Evolutionary conservation across 1,284 basidiomycete species (phyloP).

Genomic region (Tremellales sp.): DNA sequence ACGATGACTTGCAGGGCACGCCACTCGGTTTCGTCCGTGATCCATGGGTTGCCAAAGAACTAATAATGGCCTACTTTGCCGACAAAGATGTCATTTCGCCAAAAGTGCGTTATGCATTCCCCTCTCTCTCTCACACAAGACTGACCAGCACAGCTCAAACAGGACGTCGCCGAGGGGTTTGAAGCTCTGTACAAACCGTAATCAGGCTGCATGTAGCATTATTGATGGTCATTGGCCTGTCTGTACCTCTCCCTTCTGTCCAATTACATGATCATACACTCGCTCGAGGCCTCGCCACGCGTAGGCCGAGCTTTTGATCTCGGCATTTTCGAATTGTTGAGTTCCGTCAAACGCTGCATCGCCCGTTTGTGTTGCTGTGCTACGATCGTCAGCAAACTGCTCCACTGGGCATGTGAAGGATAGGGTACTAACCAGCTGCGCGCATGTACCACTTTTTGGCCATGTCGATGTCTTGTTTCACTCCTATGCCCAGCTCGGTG

Average conservation of each 20-base stretch:
- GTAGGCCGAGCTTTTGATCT: conserved; percentile 68
- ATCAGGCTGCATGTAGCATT: not conserved
- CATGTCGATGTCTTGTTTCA: conserved; percentile 91
- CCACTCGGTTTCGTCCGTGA: conserved; percentile 44
- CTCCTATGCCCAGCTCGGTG: conserved; percentile 94
- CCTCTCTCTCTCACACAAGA: not conserved
- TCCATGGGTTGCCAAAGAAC: conserved; percentile 43
- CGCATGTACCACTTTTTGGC: conserved; percentile 99
- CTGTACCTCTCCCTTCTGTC: not conserved
- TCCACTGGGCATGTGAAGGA: not conserved
- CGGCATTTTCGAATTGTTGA: conserved; percentile 46
- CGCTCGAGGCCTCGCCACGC: conserved; percentile 82
- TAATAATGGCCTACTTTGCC: conserved; percentile 50
- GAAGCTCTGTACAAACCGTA: conserved; percentile 9
- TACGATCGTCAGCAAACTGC: conserved; percentile 7
- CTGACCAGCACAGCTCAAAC: conserved; percentile 26
- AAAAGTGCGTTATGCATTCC: conserved; percentile 28
- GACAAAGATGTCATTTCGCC: conserved; percentile 46
- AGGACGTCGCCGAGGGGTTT: conserved; percentile 31
- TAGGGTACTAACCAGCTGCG: conserved; percentile 69
- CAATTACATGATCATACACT: conserved; percentile 72
- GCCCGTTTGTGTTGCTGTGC: conserved; percentile 46
- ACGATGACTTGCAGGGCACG: conserved; percentile 33
- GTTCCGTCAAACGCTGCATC: conserved; percentile 88
- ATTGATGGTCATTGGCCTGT: not conserved